Percentiles rank a stretch among this genome's conserved stretches.
Evolutionary conservation across 192 early-diverging fungal genomes (phyloP).

Genomic region (Coemansia sp.): DNA sequence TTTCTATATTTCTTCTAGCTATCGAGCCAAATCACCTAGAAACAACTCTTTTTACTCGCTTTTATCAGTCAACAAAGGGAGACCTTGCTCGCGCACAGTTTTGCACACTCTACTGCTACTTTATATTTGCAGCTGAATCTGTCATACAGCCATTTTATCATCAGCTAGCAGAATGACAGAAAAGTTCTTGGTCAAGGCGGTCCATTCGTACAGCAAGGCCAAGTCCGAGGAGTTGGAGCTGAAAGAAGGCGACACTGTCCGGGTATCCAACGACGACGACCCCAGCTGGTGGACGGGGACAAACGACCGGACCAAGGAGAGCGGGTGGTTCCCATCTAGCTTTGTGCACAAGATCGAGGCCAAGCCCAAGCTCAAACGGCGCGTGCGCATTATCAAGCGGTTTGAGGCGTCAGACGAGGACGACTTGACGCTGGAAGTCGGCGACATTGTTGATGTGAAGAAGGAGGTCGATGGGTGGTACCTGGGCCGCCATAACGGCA

Average conservation of each 20-base stretch:
- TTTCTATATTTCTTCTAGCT: constrained; percentile 12
- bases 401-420: constrained; percentile 65
- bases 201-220: constrained; percentile 37
- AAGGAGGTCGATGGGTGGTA: constrained; percentile 66
- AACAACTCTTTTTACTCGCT: neutral
- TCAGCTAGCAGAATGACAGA: constrained; percentile 23
- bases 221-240: constrained; percentile 52
- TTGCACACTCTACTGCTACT: neutral
- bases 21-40: neutral
- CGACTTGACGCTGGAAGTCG: constrained; percentile 61
- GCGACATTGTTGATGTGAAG: constrained; percentile 60
- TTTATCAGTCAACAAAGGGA: neutral
- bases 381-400: constrained; percentile 27
- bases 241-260: constrained; percentile 34
- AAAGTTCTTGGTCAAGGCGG: constrained; percentile 40
- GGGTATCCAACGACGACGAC: constrained; percentile 39
- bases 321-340: constrained; percentile 53
- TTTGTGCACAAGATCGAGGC: constrained; percentile 35
- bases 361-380: constrained; percentile 29
- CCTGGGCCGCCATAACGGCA: constrained; percentile 65
- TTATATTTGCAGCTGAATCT: neutral
- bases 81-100: too few relatives aligned
- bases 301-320: constrained; percentile 34
- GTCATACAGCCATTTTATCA: neutral
- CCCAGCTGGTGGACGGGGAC: constrained; percentile 43